These are phyloP conservation scores for Calonectria pseudoreteaudii DNA, from an alignment of 2,329 filamentous ascomycete genomes.

Conservation along the genomic window DNA sequence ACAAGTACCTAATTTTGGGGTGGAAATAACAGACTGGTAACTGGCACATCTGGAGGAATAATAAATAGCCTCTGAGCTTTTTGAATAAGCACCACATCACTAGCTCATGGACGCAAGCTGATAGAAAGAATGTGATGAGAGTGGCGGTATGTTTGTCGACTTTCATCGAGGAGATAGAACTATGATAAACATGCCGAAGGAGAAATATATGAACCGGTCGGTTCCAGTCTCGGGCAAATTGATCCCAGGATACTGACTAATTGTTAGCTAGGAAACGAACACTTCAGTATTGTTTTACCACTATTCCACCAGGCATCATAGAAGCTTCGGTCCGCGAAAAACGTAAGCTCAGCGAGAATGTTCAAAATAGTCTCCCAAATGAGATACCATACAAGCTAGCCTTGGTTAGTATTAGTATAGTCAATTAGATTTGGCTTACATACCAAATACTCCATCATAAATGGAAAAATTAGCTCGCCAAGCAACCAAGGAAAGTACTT, in stretches of 20 bases:
- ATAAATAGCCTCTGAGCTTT: slow-evolving; percentile 79
- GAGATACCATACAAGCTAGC: slow-evolving; percentile 77
- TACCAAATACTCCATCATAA: slow-evolving; percentile 81
- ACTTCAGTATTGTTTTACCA: slow-evolving; percentile 52
- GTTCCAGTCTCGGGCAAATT: slow-evolving; percentile 86
- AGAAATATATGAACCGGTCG: slow-evolving; percentile 81
- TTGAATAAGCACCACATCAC: slow-evolving; percentile 86
- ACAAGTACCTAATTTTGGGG: neutral
- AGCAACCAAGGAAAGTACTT: slow-evolving; percentile 79
- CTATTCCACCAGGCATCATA: slow-evolving; percentile 75
- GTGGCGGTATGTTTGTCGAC: slow-evolving; percentile 78
- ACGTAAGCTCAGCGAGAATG: slow-evolving; percentile 79
- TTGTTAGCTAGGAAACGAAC: neutral
- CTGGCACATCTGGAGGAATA: slow-evolving; percentile 80
- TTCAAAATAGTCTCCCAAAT: slow-evolving; percentile 85
- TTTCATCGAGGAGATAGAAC: slow-evolving; percentile 78
- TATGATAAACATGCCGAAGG: slow-evolving; percentile 83
- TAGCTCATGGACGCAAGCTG: slow-evolving; percentile 78
- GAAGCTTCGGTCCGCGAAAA: slow-evolving; percentile 82
- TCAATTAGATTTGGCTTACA: slow-evolving; percentile 14
- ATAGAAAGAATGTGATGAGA: slow-evolving; percentile 80
- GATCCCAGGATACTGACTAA: slow-evolving; percentile 72
- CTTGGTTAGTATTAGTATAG: neutral
- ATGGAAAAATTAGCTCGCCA: slow-evolving; percentile 81
- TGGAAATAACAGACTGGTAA: slow-evolving; percentile 64